Evolutionary conservation across 345 rosid genomes (phyloP), one percentile per base, ranked within the genome.

Genomic region (Gossypium turneri): DNA sequence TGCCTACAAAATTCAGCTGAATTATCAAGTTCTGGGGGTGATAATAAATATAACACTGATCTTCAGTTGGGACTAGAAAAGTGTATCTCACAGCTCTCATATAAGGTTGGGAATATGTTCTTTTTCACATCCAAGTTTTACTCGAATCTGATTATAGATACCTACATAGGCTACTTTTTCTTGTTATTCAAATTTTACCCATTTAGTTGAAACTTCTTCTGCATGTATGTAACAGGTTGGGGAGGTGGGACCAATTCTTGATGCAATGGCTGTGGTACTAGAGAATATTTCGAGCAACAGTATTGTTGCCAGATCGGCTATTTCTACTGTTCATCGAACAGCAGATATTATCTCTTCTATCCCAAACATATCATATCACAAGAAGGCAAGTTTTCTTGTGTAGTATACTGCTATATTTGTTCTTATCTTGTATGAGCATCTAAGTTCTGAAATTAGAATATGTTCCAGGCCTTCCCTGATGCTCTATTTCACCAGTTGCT

Each of bases 401-500:
- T 57, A 17, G 25, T 48, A 52, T 64, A 65, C 10, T 62, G 68
- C 66, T 73, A 9, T 59, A 48, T 43, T 45, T 43, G 61, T 59
- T 59, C 29, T 12, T 57, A 41, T 20, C 63, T 57, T 48, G 56
- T 45, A 24, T 16, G 56, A 45, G 73, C 48, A 73, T 77, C 45
- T 24, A 68, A 60, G 60, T 58, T 43, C 27, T 24, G 72, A 25
- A 74, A 44, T 48, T 75, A 50, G 58, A 72, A 29, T 66, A 29
- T 79, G 38, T 85, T 78, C 75, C 89, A 94, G 98, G 88, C 92
- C 77, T 94, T 94, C 82, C 98, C 98, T 50, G 97, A 94, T 79
- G 87, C 91, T 76, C 80, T 94, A 55, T 92, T 94, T 86, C 98
- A 94, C 75, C 96, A 89, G 77, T 84, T 92, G 85, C 91, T 94